A percentile compares a stretch with the other conserved stretches of the same genome.
phyloP scores from a whole-genome alignment of 2,329 filamentous ascomycete species.

The Botryotinia globosa region DNA sequence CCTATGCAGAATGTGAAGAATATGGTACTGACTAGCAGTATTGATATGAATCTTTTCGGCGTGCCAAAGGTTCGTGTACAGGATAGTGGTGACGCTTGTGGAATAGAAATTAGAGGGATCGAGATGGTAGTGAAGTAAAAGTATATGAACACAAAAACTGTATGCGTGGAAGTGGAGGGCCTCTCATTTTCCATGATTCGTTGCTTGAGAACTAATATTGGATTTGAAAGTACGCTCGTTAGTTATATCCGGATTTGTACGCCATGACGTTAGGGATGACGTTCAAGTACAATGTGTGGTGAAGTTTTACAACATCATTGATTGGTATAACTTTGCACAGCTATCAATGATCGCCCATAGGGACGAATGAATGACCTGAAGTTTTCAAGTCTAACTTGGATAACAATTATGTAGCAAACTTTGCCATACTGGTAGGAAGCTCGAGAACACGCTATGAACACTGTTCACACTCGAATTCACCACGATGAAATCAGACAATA shows the following conservation, averaged over 20 bases:
- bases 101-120: no score
- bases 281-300: neutral
- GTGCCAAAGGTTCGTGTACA: neutral
- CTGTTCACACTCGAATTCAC: neutral
- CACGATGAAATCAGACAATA: neutral
- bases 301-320: neutral
- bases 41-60: neutral
- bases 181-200: neutral
- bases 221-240: neutral
- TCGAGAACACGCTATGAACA: neutral
- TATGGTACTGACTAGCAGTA: no score
- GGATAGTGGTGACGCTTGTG: neutral
- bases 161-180: neutral
- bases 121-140: neutral
- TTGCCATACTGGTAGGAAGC: neutral
- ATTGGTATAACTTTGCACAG: neutral
- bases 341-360: neutral
- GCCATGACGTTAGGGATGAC: no score
- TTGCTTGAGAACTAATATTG: no score
- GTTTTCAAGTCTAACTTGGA: neutral
- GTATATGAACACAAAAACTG: neutral
- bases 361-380: neutral
- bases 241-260: accelerated
- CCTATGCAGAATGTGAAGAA: neutral
- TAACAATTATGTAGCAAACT: neutral